Evolutionary conservation across 2,329 filamentous ascomycete species (phyloP), one percentile per base, ranked within the genome.

Genomic region (Ceratocystis lukuohia): DNA sequence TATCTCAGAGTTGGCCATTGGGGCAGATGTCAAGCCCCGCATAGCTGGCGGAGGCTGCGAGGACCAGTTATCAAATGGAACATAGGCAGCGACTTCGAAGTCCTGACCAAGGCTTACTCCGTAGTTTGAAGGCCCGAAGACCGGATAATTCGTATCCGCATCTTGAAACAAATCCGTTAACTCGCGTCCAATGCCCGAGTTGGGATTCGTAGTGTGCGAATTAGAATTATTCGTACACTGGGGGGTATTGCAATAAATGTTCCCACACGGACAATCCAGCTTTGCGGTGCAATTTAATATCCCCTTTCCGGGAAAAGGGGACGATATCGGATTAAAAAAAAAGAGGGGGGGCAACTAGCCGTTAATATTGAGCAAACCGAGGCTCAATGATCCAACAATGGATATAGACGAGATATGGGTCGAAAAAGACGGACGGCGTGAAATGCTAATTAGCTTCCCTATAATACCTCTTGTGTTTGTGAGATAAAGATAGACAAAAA

Each of bases 251-350:
- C 41, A 65, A 61, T 48, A 67, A 61, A 63, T 22, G 50, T 61
- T 46, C 30, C 15, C 61, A 44, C 62, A 68, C 30, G 53, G 41
- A 28, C 46, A 50, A 65, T 65, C 66, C 59, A 68, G 61, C 41
- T 65, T 68, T 68, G 64, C 64, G 48, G 53, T 56, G 37, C 57
- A 41, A 20, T 63, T 25, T n/a, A 48, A 66, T 45, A 59, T 61
- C 61, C 63, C 64, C 63, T 68, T 65, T 63, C 41, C 48, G 64
- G 53, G 61, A 66, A 68, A 68, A 66, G 64, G 64, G 50, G 63
- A 68, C 41, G 20, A 33, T 45, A 65, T 37, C 46, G 50, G 41
- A 20, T 48, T 45, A 41, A 62, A 65, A 63, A 65, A 61, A 22
- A 44, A 64, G 45, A n/a, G n/a, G 33, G 61, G 64, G 63, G 53